Base-by-base conservation (phyloP, 441 rosid species). In the Macaranga tanarius region DNA sequence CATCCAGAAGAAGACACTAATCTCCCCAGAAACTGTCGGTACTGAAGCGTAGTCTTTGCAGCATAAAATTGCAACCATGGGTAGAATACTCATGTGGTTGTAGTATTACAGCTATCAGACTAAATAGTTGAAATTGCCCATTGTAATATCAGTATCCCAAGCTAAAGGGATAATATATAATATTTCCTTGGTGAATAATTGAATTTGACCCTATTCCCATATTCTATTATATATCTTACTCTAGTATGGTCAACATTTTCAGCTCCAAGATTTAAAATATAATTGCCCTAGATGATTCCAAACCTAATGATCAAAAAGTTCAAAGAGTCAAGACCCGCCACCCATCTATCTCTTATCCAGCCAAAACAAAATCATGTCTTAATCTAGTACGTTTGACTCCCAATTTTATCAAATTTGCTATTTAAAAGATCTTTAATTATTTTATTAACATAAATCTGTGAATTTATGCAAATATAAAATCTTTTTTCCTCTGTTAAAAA, bases 1-100 rank as follows among this genome's bases (percentile, higher is more conserved):
- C 54, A 55, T 26, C 70, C 15, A 26, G 69, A 63, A 54, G 63
- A 72, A 54, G 65, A 26, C 23, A 23, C 6, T 44, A 45, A 44
- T 45, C 45, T 73, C 22, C 10, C 70, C 31, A n/a, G 48, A 34
- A 65, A 73, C 23, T 19, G 26, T 13, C 22, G 67, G 48, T 23
- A 31, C 42, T 11, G 19, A 47, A 1, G 47, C 45, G 22, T 60
- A 62, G 16, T 62, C 61, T 19, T 34, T 23, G 68, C n/a, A 17
- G 28, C 20, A 8, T 50, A 38, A 45, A 12, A 26, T 25, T 45
- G 54, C 23, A 26, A 25, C 40, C 25, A 23, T 38, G 28, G 10
- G 42, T 54, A 16, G 40, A 9, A 57, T 57, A 52, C 12, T 28
- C 2, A n/a, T 69, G 52, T 52, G 26, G 28, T 22, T 47, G 16